Conservation (phyloP, 2,329 filamentous ascomycete genomes). For the Calonectria crousiana region DNA sequence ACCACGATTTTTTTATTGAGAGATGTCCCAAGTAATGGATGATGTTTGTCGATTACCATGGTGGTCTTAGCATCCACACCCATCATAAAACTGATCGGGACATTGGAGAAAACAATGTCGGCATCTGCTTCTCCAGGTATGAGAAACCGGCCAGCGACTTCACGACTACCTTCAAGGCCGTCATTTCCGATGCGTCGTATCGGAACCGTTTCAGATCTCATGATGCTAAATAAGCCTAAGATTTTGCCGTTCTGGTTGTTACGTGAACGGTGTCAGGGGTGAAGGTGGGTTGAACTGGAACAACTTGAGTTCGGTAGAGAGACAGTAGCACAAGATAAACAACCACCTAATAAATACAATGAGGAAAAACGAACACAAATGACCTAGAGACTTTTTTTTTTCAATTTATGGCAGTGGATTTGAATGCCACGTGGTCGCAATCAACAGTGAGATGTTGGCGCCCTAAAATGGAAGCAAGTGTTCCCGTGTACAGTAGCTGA, state of each 20-base stretch:
- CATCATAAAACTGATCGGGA: background rate
- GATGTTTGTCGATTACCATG: background rate
- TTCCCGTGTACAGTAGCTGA: background rate
- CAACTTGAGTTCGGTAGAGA: background rate
- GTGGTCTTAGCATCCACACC: background rate
- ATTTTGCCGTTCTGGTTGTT: background rate
- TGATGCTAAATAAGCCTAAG: background rate
- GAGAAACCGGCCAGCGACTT: background rate
- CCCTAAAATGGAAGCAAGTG: background rate
- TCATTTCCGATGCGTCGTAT: background rate
- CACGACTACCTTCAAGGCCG: background rate
- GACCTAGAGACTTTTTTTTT: background rate
- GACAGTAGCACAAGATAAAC: background rate
- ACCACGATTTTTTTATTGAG: background rate
- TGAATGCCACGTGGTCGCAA: background rate
- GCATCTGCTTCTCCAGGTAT: background rate
- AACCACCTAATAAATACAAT: background rate
- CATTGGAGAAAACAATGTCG: background rate
- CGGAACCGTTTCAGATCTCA: background rate
- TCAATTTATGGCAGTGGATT: background rate
- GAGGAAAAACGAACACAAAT: background rate
- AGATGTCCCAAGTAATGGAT: background rate
- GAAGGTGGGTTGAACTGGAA: background rate
- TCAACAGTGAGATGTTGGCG: background rate
- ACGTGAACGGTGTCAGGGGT: background rate